Base-by-base conservation (phyloP, 257 asterid genomes). In the Nicotiana knightiana region DNA sequence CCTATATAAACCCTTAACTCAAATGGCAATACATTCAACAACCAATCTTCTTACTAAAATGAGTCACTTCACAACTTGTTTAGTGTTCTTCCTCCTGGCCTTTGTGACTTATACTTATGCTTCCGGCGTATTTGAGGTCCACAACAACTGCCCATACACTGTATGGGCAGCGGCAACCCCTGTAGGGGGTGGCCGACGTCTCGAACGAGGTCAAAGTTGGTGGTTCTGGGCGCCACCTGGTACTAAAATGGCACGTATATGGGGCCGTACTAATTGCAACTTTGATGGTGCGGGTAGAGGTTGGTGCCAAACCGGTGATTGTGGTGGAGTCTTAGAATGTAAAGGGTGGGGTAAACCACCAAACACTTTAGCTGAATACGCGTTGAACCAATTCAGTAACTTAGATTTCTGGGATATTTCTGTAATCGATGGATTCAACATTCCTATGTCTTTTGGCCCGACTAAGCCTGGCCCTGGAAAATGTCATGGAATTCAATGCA, bases 211-310 rank as follows among this genome's bases (percentile, higher is more conserved):
- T 32, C 84, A 85, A 12, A 58, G 86, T 0, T 86, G 89, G 89
- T 83, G 67, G 62, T 9, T 89, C 24, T 54, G 59, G 32, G 87
- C 87, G 0, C 81, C 90, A 3, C 77, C 87, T 0, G 89, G 89
- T 9, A 87, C 90, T 3, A 17, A 9, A 15, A 59, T 62, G 4
- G 88, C 84, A 65, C 85, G 89, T 4, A 89, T 93, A 79, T 93
- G 96, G 97, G 93, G 92, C 53, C 90, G 96, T 10, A 91, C 94
- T 13, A 83, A 85, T 81, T 93, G 97, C 88, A 83, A 85, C 79
- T 93, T 91, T 71, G 80, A 91, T 81, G 46, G 80, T 1, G 57
- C 87, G 8, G 97, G 97, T 18, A 58, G 81, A 5, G 95, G 97
- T 71, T 21, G 77, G 16, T 91, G 97, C 84, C 85, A 79, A 57